Evolutionary conservation across 1,284 basidiomycete species (phyloP).

Genomic region (Serendipita sp.): DNA sequence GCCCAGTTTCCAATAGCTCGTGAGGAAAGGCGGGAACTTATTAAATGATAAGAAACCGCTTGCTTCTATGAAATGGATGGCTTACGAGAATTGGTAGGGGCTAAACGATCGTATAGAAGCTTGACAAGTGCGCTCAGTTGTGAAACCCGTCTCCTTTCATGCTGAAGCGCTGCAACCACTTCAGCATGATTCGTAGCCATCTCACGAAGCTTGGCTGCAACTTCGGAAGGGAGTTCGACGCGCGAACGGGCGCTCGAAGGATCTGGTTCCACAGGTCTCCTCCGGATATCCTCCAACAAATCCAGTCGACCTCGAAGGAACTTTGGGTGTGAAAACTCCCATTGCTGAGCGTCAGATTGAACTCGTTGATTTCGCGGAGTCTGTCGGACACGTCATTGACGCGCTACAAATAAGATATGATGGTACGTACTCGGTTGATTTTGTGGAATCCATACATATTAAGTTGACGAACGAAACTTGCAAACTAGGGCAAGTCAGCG

Average conservation of each 20-base stretch:
- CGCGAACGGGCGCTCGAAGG: conserved; percentile 38
- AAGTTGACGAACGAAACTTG: conserved; percentile 76
- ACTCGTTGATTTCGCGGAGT: conserved; percentile 73
- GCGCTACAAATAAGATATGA: conserved; percentile 6
- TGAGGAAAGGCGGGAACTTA: not conserved
- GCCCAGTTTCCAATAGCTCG: not conserved
- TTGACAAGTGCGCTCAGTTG: conserved; percentile 26
- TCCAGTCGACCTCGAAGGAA: conserved; percentile 72
- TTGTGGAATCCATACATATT: conserved; percentile 87
- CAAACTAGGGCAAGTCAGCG: conserved; percentile 41
- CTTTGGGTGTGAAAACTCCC: conserved; percentile 82
- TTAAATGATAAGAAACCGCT: not conserved
- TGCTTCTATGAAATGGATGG: not conserved
- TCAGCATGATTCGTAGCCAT: conserved; percentile 56
- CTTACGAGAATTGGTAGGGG: not conserved
- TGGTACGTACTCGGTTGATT: conserved; percentile 50
- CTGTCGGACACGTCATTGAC: conserved; percentile 24
- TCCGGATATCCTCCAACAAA: conserved; percentile 71
- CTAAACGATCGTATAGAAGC: conserved; percentile 35
- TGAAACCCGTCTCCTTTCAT: conserved; percentile 34
- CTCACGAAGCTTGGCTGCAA: conserved; percentile 48
- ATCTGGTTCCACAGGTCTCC: conserved; percentile 68
- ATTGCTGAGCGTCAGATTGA: conserved; percentile 64
- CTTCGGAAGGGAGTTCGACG: conserved; percentile 65
- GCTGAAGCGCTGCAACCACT: conserved; percentile 35